Base-by-base conservation (phyloP, 2,329 filamentous ascomycete species). In the Trichoderma cornu-damae region DNA sequence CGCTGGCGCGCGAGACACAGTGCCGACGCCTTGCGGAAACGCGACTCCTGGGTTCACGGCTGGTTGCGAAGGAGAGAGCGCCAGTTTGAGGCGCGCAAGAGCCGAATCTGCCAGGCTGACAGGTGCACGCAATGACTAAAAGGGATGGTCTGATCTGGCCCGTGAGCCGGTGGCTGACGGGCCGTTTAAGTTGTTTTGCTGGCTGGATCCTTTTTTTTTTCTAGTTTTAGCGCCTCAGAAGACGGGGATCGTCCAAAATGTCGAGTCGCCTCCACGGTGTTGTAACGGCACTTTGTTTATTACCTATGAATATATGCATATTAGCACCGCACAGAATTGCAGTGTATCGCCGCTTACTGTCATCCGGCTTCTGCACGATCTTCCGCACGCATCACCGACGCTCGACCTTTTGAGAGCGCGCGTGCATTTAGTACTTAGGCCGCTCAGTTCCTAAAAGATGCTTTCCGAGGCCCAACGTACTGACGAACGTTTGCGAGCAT, bases 141-240 rank as follows among this genome's bases (percentile, higher is more conserved):
- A 16, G 50, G n/a, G 30, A 54, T 54, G 50, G 50, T 37, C 50
- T 54, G 50, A 54, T 54, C 40, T 54, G 50, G 50, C 38, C 50
- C 50, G 50, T 44, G 50, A 44, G 30, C 50, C 50, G 50, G 50
- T 54, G 50, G 50, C 50, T 54, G 50, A 44, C 50, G 50, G 50
- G 40, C 40, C 40, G 50, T 35, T 43, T 34, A 44, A 44, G 47
- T 37, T n/a, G n/a, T n/a, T n/a, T n/a, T n/a, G 18, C 30, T 34
- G 20, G 46, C 11, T 37, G 20, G 22, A 4, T 8, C n/a, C 14
- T 35, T 24, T 24, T 16, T 28, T 18, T 11, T 26, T 20, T 30
- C 11, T 24, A 34, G 34, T 26, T 18, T 32, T 47, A 47, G 44
- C 44, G 48, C 48, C 26, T 30, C 7, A 38, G 20, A 30, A 40